These are phyloP conservation scores for Exophiala xenobiotica DNA, from an alignment of 2,329 filamentous ascomycete species.

Conservation along the genomic window DNA sequence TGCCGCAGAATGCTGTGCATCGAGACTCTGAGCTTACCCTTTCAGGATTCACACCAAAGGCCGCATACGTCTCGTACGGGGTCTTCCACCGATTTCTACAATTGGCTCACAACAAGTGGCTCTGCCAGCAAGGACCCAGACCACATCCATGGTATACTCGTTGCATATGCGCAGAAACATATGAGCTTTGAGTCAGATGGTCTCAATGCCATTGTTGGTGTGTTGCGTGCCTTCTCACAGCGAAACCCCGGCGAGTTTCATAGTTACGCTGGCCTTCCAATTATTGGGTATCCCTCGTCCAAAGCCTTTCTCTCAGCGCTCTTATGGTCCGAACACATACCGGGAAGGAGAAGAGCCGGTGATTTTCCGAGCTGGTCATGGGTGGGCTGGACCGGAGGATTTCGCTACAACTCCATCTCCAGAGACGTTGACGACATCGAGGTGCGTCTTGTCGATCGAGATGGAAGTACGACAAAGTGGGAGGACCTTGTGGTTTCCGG, in stretches of 20 bases:
- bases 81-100: not conserved
- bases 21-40: slow-evolving; percentile 15
- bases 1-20: slow-evolving; percentile 19
- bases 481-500: not conserved
- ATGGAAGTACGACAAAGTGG: not conserved
- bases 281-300: not conserved
- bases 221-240: slow-evolving; percentile 16
- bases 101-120: slow-evolving; percentile 16
- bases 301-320: slow-evolving; percentile 4
- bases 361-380: slow-evolving; percentile 24
- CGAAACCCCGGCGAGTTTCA: slow-evolving; percentile 9
- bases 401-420: not conserved
- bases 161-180: slow-evolving; percentile 4
- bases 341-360: slow-evolving; percentile 13
- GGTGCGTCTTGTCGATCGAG: too few species aligned
- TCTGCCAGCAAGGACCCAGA: slow-evolving; percentile 8
- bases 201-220: slow-evolving; percentile 9
- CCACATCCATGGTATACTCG: slow-evolving; percentile 18
- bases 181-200: slow-evolving; percentile 7
- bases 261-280: slow-evolving; percentile 3
- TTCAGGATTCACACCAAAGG: not conserved
- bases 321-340: not conserved
- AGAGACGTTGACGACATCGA: not conserved
- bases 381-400: slow-evolving; percentile 21
- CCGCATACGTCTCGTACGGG: not conserved